phyloP scores from a whole-genome alignment of 2,329 filamentous ascomycete genomes.

The Venturia effusa region DNA sequence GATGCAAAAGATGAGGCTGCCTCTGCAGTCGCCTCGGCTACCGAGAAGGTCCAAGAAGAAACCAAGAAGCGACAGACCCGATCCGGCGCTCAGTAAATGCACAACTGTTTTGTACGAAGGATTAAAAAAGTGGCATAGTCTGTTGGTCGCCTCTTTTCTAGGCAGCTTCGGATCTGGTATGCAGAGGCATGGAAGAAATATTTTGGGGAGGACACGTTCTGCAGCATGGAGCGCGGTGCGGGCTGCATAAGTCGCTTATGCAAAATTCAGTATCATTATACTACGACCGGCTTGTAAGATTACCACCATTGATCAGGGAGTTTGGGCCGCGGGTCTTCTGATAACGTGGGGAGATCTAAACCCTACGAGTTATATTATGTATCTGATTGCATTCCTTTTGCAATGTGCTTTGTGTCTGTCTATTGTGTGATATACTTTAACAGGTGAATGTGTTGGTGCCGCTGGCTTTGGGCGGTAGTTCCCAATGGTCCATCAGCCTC shows the following conservation, averaged over 20 bases:
- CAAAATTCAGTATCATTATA: conserved; percentile 1
- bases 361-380: neutral
- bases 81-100: conserved; percentile 1
- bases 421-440: neutral
- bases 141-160: neutral
- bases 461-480: no score
- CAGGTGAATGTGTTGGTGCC: no score
- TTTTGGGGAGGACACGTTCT: neutral
- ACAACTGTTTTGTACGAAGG: neutral
- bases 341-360: neutral
- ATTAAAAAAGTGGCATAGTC: neutral
- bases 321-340: neutral
- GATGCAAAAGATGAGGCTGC: conserved; percentile 60
- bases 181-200: neutral
- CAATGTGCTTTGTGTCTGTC: neutral
- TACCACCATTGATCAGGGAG: conserved; percentile 1
- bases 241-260: neutral
- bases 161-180: neutral
- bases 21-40: conserved; percentile 47
- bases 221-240: neutral
- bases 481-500: no score
- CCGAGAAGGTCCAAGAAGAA: conserved; percentile 66
- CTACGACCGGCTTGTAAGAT: neutral
- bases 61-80: conserved; percentile 43
- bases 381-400: neutral